Evolutionary conservation across 2,329 filamentous ascomycete species (phyloP), one percentile per base, ranked within the genome.

Genomic region (Sarocladiaceae sp.): DNA sequence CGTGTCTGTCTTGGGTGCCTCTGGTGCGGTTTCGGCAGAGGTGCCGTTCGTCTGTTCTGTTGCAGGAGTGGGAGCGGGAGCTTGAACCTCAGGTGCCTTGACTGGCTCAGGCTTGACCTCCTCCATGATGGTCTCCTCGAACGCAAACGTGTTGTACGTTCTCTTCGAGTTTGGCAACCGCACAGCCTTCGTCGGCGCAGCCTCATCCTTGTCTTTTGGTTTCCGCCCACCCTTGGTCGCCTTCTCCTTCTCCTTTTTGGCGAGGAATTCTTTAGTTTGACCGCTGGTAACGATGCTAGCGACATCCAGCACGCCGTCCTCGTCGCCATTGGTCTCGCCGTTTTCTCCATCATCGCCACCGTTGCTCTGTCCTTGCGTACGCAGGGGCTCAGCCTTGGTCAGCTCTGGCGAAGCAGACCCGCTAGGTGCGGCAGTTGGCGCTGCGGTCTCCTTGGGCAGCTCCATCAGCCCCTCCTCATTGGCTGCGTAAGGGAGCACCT

Each of bases 261-360:
- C 87, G 5, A 93, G 68, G 54, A 89, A 91, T 55, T 93, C 87
- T 53, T 81, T 80, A 53, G 88, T 88, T 61, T 88, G 85, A 24
- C 87, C 87, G 53, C 81, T 85, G 1, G 85, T 85, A 27, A 93
- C 86, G 51, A 93, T 90, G 52, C 77, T 84, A n/a, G 87, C 88
- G 37, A 93, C 85, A 53, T 93, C 85, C 3, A 93, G 69, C 7
- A 90, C 85, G 19, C 87, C 87, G 47, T 91, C 86, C 2, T 81
- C 76, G 2, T 73, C 69, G 2, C 66, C 64, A 3, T 63, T 61
- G 7, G 59, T 60, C 47, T 69, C 69, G n/a, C 61, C 60, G 1
- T 68, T 67, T 6, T 63, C 68, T 24, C 58, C 59, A 6, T 56
- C 56, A 0, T 59, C 63, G 9, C 62, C 61, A 21, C 18, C 40